phyloP scores from a whole-genome alignment of 2,329 filamentous ascomycete species.

The Plectosphaerella cucumerina region DNA sequence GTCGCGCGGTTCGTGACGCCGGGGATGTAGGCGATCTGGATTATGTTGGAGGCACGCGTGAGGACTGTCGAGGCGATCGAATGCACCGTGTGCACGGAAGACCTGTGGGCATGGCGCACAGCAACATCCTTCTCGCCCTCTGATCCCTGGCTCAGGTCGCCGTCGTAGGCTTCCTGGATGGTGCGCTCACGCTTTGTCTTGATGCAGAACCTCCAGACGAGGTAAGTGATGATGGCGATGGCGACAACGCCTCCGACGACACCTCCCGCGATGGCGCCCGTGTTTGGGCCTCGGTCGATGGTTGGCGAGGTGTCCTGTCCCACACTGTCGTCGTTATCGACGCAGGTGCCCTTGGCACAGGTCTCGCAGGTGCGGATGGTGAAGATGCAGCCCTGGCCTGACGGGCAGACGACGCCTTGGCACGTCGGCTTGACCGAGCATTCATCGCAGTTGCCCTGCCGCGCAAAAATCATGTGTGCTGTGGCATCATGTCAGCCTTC shows the following conservation, averaged over 20 bases:
- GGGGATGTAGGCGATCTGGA: slow-evolving; percentile 98
- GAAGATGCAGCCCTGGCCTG: slow-evolving; percentile 39
- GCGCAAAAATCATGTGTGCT: slow-evolving; percentile 25
- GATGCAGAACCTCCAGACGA: slow-evolving; percentile 85
- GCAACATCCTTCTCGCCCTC: slow-evolving; percentile 50
- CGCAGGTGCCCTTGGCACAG: slow-evolving; percentile 45
- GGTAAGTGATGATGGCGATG: slow-evolving; percentile 69
- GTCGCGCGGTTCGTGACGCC: slow-evolving; percentile 91
- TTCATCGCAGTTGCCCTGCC: slow-evolving; percentile 38
- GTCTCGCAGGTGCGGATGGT: slow-evolving; percentile 41
- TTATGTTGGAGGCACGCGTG: slow-evolving; percentile 95
- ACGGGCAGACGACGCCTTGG: slow-evolving; percentile 39
- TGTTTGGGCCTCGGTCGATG: slow-evolving; percentile 50
- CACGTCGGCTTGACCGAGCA: slow-evolving; percentile 37
- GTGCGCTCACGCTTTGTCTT: slow-evolving; percentile 69
- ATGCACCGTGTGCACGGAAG: slow-evolving; percentile 79
- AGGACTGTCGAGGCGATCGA: slow-evolving; percentile 95
- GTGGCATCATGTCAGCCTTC: background rate
- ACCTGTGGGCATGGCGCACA: slow-evolving; percentile 55
- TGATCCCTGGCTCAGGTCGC: slow-evolving; percentile 54
- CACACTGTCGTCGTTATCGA: slow-evolving; percentile 19
- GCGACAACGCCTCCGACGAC: slow-evolving; percentile 80
- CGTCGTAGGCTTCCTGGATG: slow-evolving; percentile 49
- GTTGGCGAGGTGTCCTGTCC: background rate
- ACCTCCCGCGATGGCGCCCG: slow-evolving; percentile 86